Evolutionary conservation across 2,329 filamentous ascomycete species (phyloP).

Genomic region (Cercospora sp.): DNA sequence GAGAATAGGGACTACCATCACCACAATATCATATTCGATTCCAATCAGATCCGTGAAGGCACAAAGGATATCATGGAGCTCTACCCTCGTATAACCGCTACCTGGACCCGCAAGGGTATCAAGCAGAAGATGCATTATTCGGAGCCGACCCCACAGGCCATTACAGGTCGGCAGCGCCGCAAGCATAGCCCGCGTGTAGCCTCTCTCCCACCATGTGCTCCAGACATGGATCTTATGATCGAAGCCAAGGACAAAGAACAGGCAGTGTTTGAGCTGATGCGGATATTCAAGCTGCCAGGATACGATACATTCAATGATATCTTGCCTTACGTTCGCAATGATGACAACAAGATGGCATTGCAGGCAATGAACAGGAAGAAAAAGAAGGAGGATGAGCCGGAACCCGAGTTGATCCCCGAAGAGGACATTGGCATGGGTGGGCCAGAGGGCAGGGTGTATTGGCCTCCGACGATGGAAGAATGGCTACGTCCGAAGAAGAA

Average conservation of each 20-base stretch:
- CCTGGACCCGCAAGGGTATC: slow-evolving; percentile 81
- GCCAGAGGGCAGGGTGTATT: slow-evolving; percentile 77
- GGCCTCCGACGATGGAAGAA: slow-evolving; percentile 86
- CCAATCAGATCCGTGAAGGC: slow-evolving; percentile 71
- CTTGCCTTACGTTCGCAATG: slow-evolving; percentile 71
- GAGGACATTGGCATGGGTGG: slow-evolving; percentile 86
- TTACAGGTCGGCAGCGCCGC: slow-evolving; percentile 74
- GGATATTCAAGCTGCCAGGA: slow-evolving; percentile 79
- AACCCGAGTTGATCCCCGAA: slow-evolving; percentile 52
- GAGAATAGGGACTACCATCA: slow-evolving; percentile 74
- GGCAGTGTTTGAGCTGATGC: slow-evolving; percentile 91
- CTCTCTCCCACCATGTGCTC: slow-evolving; percentile 76
- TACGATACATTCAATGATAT: slow-evolving; percentile 75
- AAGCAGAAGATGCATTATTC: slow-evolving; percentile 97
- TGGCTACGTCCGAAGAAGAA: slow-evolving; percentile 83
- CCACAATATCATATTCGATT: slow-evolving; percentile 89
- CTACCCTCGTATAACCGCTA: slow-evolving; percentile 74
- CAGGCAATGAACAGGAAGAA: slow-evolving; percentile 44
- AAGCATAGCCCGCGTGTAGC: slow-evolving; percentile 82
- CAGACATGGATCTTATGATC: slow-evolving; percentile 95
- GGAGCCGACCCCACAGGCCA: slow-evolving; percentile 72
- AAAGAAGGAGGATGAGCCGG: slow-evolving; percentile 41
- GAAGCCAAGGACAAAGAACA: slow-evolving; percentile 98
- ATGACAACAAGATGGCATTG: slow-evolving; percentile 64
- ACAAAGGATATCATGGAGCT: slow-evolving; percentile 76